phyloP scores from a whole-genome alignment of 192 early-diverging fungal genomes.

The Jimgerdemannia flammicorona region DNA sequence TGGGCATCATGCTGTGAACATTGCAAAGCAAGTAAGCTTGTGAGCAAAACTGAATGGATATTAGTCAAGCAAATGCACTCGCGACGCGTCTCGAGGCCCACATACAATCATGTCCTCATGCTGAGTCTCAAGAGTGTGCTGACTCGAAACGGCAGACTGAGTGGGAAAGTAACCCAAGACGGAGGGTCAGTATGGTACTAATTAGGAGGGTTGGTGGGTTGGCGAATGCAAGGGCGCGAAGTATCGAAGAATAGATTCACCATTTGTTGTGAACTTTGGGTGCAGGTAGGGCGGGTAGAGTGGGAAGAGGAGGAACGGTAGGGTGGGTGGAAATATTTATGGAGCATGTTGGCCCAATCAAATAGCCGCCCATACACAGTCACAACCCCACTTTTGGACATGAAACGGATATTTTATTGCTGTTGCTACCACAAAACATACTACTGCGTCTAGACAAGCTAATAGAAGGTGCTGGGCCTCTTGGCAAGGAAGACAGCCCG shows the following conservation, averaged over 20 bases:
- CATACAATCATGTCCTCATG: slow-evolving; percentile 89
- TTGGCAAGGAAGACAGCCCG: slow-evolving; percentile 83
- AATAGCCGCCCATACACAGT: neutral
- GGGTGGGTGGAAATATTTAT: no score
- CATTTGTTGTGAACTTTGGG: no score
- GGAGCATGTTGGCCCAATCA: no score
- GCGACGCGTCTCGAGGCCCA: neutral
- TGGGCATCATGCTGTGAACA: slow-evolving; percentile 55
- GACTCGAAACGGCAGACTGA: neutral
- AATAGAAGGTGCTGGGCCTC: slow-evolving; percentile 91
- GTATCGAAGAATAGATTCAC: no score
- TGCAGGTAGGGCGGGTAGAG: no score
- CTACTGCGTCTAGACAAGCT: slow-evolving; percentile 20
- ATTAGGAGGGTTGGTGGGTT: no score
- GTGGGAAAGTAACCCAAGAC: neutral
- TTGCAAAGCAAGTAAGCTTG: neutral
- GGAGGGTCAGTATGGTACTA: no score
- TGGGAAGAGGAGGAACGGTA: no score
- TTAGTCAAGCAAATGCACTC: neutral
- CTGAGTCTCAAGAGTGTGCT: slow-evolving; percentile 73
- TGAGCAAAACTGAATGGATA: no score
- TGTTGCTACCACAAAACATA: neutral
- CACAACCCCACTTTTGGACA: neutral
- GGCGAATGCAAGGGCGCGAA: no score
- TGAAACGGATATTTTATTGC: neutral